A percentile compares a stretch with the other conserved stretches of the same genome.
These are phyloP conservation scores for Boletus reticuloceps DNA, from an alignment of 768 basidiomycete species.

Conservation along the genomic window DNA sequence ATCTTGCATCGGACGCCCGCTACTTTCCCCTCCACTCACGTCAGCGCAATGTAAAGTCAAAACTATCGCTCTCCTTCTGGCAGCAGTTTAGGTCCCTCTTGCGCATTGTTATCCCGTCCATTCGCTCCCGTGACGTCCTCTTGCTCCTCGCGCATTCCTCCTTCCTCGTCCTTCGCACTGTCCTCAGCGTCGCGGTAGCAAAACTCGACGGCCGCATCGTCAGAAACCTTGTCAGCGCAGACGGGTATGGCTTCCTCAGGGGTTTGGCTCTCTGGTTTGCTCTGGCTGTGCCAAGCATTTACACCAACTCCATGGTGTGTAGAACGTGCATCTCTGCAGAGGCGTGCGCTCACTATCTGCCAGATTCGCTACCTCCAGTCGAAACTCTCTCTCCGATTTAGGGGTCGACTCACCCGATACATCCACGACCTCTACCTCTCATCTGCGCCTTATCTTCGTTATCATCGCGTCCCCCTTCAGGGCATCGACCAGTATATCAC, in stretches of 20 bases:
- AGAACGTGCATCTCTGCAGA: not conserved
- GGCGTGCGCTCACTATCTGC: not conserved
- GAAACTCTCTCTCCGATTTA: conserved; percentile 75
- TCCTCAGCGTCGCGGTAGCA: conserved; percentile 86
- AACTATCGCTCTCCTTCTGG: conserved; percentile 68
- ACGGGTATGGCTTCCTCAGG: conserved; percentile 76
- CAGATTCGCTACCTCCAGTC: conserved; percentile 89
- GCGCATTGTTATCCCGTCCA: conserved; percentile 66
- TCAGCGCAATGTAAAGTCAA: conserved; percentile 29
- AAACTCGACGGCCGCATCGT: conserved; percentile 88
- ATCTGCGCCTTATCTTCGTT: conserved; percentile 64
- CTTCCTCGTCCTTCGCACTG: conserved; percentile 83
- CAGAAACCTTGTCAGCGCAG: conserved; percentile 81
- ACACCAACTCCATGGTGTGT: conserved; percentile 90
- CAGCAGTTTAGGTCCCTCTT: conserved; percentile 70
- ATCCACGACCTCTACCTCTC: conserved; percentile 91
- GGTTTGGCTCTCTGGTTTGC: conserved; percentile 88
- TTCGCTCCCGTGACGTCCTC: conserved; percentile 64
- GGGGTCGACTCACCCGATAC: conserved; percentile 87
- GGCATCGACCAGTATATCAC: conserved; percentile 92
- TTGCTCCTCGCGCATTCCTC: conserved; percentile 76
- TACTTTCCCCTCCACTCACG: conserved; percentile 61
- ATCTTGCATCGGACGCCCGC: conserved; percentile 50
- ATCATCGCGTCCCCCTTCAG: conserved; percentile 63
- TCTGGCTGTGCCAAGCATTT: conserved; percentile 88